These are phyloP conservation scores for Aschersonia sp. DNA, from an alignment of 2,329 filamentous ascomycete genomes.

Conservation along the genomic window DNA sequence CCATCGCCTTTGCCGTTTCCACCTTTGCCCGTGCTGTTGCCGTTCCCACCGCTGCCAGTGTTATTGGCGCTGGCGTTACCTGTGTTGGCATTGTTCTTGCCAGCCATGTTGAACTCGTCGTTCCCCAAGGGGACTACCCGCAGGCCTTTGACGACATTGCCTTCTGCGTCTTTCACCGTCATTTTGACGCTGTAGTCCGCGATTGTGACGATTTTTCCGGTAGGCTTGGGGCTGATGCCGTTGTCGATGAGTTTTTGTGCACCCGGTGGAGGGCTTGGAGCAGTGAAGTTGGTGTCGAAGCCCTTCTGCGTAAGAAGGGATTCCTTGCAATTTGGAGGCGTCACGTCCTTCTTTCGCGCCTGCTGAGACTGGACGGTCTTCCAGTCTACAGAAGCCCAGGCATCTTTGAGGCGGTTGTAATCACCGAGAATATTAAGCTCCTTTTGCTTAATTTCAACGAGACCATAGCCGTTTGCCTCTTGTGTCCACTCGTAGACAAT, in stretches of 20 bases:
- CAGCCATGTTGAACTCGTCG: slow-evolving; percentile 29
- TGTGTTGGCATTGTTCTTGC: slow-evolving; percentile 24
- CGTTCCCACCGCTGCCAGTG: slow-evolving; percentile 7
- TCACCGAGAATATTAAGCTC: slow-evolving; percentile 45
- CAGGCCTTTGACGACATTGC: slow-evolving; percentile 27
- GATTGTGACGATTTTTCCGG: slow-evolving; percentile 55
- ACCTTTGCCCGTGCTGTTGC: slow-evolving; percentile 1
- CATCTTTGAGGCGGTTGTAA: slow-evolving; percentile 58
- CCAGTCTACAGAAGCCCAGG: slow-evolving; percentile 65
- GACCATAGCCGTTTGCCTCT: slow-evolving; percentile 50
- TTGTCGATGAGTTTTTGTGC: slow-evolving; percentile 60
- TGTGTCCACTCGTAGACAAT: slow-evolving; percentile 71
- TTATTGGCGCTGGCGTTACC: slow-evolving; percentile 10
- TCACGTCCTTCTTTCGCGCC: slow-evolving; percentile 32
- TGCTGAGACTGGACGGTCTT: slow-evolving; percentile 48
- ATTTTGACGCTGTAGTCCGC: slow-evolving; percentile 42
- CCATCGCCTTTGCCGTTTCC: slow-evolving; percentile 7
- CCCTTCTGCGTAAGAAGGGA: slow-evolving; percentile 50
- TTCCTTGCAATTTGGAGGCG: slow-evolving; percentile 43
- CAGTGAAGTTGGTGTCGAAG: slow-evolving; percentile 68
- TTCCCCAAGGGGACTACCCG: slow-evolving; percentile 30
- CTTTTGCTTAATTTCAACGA: slow-evolving; percentile 47
- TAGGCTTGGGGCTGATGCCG: slow-evolving; percentile 51
- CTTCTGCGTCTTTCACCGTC: slow-evolving; percentile 24
- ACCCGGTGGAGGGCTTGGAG: slow-evolving; percentile 54